Evolutionary conservation across 1,284 basidiomycete species (phyloP).

Genomic region (Thecaphora frezii): DNA sequence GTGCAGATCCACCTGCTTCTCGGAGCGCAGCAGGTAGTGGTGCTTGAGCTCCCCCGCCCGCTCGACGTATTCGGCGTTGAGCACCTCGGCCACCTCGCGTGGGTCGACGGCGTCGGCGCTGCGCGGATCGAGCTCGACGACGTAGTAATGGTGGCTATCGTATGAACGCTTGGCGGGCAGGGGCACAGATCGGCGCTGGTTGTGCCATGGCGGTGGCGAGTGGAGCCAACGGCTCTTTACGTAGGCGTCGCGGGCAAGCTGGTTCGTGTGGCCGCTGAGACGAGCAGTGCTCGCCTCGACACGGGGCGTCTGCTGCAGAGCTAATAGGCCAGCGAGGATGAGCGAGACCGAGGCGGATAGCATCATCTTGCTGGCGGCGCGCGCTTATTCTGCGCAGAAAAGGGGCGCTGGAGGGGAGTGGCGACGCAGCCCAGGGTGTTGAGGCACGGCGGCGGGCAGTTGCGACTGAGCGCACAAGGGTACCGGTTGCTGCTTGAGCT

Average conservation of each 20-base stretch:
- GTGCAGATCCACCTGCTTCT: slow-evolving; percentile 11
- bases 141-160: slow-evolving; percentile 84
- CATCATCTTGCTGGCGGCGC: too few relatives aligned
- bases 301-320: slow-evolving; percentile 10
- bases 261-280: slow-evolving; percentile 7
- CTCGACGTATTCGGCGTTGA: slow-evolving; percentile 85
- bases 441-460: too few relatives aligned
- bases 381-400: too few relatives aligned
- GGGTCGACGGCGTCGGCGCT: slow-evolving; percentile 61
- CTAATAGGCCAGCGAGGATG: slow-evolving; percentile 21
- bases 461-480: too few relatives aligned
- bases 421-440: too few relatives aligned
- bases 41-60: slow-evolving; percentile 79
- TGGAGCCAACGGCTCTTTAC: slow-evolving; percentile 7
- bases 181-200: slow-evolving; percentile 29
- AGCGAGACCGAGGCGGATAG: slow-evolving; percentile 18
- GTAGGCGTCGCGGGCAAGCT: slow-evolving; percentile 1
- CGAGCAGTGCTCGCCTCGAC: slow-evolving; percentile 6
- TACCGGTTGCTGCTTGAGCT: too few relatives aligned
- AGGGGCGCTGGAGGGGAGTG: too few relatives aligned
- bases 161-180: slow-evolving; percentile 63
- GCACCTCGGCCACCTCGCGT: slow-evolving; percentile 63
- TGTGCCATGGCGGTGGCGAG: slow-evolving; percentile 14
- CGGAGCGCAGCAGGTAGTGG: slow-evolving; percentile 79
- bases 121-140: slow-evolving; percentile 72